Percentiles rank a stretch among this genome's conserved stretches.
These are phyloP conservation scores for Adiantum capillusveneris DNA, from an alignment of 75 land plant species.

Conservation along the genomic window DNA sequence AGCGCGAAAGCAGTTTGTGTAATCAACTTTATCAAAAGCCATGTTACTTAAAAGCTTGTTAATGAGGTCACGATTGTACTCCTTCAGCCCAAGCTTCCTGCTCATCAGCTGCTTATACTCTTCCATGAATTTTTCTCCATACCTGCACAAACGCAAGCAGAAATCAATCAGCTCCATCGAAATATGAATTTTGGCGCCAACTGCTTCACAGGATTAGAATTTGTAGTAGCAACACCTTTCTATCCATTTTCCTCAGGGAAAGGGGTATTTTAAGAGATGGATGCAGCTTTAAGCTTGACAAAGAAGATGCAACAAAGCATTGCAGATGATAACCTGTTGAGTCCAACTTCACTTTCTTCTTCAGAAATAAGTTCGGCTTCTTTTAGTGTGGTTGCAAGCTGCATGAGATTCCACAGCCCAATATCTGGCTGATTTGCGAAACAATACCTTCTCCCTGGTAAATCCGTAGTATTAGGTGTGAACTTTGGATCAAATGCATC, in stretches of 20 bases:
- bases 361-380: constrained; percentile 62
- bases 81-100: constrained; percentile 70
- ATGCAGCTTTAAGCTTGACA: no score
- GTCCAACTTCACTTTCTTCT: constrained; percentile 79
- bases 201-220: no score
- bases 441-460: constrained; percentile 95
- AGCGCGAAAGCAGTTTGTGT: constrained; percentile 93
- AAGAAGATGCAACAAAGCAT: no score
- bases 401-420: constrained; percentile 93
- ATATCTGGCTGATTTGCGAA: constrained; percentile 99
- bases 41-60: constrained; percentile 78
- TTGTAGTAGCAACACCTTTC: no score
- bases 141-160: constrained; percentile 37
- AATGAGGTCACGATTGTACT: constrained; percentile 77
- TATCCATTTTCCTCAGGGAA: no score
- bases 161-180: no score
- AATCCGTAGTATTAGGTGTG: constrained; percentile 96
- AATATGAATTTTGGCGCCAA: no score
- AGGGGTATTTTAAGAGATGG: no score
- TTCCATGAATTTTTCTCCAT: constrained; percentile 90
- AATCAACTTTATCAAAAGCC: constrained; percentile 99
- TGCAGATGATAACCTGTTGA: constrained; percentile 53
- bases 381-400: constrained; percentile 56
- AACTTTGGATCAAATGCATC: constrained; percentile 98
- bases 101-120: constrained; percentile 91